Conservation (phyloP, 305 asterid species). For the Fraxinus baroniana region DNA sequence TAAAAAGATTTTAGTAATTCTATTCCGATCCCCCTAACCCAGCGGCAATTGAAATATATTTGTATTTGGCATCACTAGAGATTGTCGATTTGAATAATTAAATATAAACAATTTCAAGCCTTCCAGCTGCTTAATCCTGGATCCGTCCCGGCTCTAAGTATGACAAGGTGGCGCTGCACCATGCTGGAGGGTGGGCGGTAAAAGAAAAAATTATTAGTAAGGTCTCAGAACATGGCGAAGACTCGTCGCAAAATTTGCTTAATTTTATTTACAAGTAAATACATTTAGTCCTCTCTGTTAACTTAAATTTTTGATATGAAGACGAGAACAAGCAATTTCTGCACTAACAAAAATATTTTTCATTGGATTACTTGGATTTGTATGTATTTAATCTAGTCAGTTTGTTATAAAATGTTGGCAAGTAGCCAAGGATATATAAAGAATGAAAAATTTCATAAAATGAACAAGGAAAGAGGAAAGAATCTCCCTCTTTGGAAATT, state of each 20-base stretch:
- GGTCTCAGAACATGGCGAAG: neutral
- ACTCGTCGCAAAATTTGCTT: neutral
- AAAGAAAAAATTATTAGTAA: neutral
- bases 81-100: neutral
- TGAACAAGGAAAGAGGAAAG: neutral
- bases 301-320: neutral
- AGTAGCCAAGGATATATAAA: neutral
- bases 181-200: neutral
- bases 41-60: neutral
- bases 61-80: neutral
- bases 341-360: neutral
- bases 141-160: neutral
- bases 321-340: neutral
- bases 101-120: neutral
- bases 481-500: neutral
- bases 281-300: neutral
- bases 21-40: neutral
- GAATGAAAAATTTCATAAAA: neutral
- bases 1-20: neutral
- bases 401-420: neutral
- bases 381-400: neutral
- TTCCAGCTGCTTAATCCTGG: neutral
- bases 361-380: neutral
- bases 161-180: neutral
- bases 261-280: neutral